Percentiles rank a stretch among this genome's conserved stretches.
Conservation (phyloP, 768 basidiomycete genomes). For the Lepiota venenata region DNA sequence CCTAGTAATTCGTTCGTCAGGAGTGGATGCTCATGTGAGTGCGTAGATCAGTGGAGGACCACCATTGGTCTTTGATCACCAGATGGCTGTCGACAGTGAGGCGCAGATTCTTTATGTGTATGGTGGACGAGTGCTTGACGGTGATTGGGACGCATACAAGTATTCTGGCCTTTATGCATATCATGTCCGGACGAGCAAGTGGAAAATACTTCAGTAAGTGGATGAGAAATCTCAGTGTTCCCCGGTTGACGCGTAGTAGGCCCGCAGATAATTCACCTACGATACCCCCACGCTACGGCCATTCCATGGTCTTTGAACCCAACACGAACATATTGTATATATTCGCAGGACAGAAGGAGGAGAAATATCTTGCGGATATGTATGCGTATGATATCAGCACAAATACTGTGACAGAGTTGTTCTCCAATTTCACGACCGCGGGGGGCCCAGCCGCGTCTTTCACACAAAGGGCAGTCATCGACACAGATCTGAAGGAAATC, state of each 20-base stretch:
- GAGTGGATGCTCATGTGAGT: not conserved
- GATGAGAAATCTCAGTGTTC: not conserved
- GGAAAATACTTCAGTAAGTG: slow-evolving; percentile 66
- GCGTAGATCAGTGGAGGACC: slow-evolving; percentile 63
- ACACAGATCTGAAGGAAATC: slow-evolving; percentile 58
- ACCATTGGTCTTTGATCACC: slow-evolving; percentile 74
- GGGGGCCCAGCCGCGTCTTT: slow-evolving; percentile 74
- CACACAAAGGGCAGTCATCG: slow-evolving; percentile 71
- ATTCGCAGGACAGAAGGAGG: slow-evolving; percentile 70
- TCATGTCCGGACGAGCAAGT: slow-evolving; percentile 58
- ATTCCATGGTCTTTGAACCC: slow-evolving; percentile 80
- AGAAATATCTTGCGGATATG: slow-evolving; percentile 73
- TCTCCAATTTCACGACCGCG: slow-evolving; percentile 52
- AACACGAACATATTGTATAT: slow-evolving; percentile 57
- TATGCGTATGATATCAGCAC: slow-evolving; percentile 64
- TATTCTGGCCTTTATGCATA: slow-evolving; percentile 77
- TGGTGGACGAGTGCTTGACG: slow-evolving; percentile 72
- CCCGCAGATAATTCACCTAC: slow-evolving; percentile 27
- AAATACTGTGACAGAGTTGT: slow-evolving; percentile 57
- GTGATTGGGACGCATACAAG: slow-evolving; percentile 53
- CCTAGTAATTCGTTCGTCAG: not conserved
- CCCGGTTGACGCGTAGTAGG: slow-evolving; percentile 16
- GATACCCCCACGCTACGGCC: slow-evolving; percentile 66
- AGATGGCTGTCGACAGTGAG: slow-evolving; percentile 74
- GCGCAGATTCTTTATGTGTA: slow-evolving; percentile 71